Evolutionary conservation across 345 rosid genomes (phyloP), one percentile per base, ranked within the genome.

Genomic region (Aethionema arabicum): DNA sequence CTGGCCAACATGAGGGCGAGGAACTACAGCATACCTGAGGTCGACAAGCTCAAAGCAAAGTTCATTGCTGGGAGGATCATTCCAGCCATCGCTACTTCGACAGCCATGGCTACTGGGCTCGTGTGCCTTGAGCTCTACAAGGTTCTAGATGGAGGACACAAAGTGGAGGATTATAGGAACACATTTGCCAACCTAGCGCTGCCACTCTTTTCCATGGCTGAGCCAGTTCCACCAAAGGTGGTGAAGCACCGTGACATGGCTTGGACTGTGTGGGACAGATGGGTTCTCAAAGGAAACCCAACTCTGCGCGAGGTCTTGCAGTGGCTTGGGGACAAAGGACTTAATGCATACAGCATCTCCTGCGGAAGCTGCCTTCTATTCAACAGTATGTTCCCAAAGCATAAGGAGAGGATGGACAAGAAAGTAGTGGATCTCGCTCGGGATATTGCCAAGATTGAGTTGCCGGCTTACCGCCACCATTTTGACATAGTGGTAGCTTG

Each of bases 1-100:
- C 88, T 95, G 37, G 99, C 99, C 32, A 95, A 95, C 82, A 95
- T 95, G 99, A 90, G 99, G 79, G 99, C 99, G 42, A 90, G 96
- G 67, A 95, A 95, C 83, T 95, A 95, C 76, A 72, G 86, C 68
- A 87, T 95, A 56, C 95, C 95, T 0, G 99, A 95, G 67, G 98
- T 95, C 2, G 98, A 95, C 80, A 95, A 95, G 74, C 85, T 95
- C 52, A 95, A 95, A 67, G 99, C 99, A 52, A 95, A 95, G 75
- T 88, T 95, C 63, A 95, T 95, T 11, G 99, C 99, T 4, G 99
- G 99, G 63, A 90, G 99, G 76, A 95, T 95, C 72, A 90, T 95
- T 51, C 99, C 99, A 3, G 99, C 99, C 3, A 95, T 95, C 32
- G 99, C 99, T 16, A 95, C 99, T 10, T 79, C 97, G 59, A 95